phyloP scores from a whole-genome alignment of 2,329 filamentous ascomycete species.

The Sporothrix pseudoabietina region DNA sequence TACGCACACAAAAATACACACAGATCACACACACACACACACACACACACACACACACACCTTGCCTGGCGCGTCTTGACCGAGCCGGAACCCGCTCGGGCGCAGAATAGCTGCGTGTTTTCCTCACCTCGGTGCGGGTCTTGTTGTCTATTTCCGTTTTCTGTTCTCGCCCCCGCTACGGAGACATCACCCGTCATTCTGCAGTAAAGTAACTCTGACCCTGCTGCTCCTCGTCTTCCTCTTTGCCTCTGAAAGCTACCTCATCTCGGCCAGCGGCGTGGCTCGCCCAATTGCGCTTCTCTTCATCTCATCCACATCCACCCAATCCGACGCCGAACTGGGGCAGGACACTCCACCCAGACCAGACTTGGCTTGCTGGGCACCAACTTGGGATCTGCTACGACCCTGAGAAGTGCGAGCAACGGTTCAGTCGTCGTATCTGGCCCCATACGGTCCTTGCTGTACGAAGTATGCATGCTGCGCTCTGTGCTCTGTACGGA shows the following conservation, averaged over 20 bases:
- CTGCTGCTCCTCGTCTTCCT: not conserved
- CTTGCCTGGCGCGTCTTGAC: not conserved
- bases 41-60: not conserved
- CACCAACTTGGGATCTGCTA: conserved; percentile 34
- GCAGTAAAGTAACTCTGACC: not conserved
- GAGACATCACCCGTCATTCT: not conserved
- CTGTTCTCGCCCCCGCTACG: not conserved
- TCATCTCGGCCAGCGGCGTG: conserved; percentile 25
- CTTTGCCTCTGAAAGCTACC: conserved; percentile 12
- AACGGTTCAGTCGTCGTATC: conserved; percentile 12
- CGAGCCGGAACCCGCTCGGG: not conserved
- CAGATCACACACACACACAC: not conserved
- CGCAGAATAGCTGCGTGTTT: not conserved
- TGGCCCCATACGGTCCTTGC: not conserved
- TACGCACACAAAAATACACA: not conserved
- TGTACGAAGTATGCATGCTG: not conserved
- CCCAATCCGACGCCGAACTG: conserved; percentile 29
- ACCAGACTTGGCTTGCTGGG: conserved; percentile 25
- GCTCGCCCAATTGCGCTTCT: conserved; percentile 22
- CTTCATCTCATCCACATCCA: conserved; percentile 28
- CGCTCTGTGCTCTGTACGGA: too few species aligned
- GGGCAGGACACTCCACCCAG: conserved; percentile 30
- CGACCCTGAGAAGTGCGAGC: conserved; percentile 26
- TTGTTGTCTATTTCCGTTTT: not conserved
- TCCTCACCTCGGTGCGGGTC: not conserved